Conservation (phyloP, 306 rosid species). For the Quercus berberidifolia region DNA sequence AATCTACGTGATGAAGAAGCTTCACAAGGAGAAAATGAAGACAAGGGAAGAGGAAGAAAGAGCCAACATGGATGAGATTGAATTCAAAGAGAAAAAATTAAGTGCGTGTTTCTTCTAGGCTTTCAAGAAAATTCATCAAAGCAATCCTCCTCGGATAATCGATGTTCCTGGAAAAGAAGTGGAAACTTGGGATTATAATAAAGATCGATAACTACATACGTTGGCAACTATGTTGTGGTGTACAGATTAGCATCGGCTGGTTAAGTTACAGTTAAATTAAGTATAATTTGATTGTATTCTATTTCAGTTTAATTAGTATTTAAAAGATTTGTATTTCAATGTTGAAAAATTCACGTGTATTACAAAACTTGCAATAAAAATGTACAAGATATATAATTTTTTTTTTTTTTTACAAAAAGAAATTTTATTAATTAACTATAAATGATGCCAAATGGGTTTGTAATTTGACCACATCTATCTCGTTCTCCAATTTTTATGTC, state of each 20-base stretch:
- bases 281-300: neutral
- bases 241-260: neutral
- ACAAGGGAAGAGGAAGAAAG: conserved; percentile 16
- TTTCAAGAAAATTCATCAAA: conserved; percentile 8
- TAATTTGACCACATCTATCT: too few relatives aligned
- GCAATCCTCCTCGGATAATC: neutral
- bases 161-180: neutral
- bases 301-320: too few relatives aligned
- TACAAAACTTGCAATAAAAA: too few relatives aligned
- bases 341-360: too few relatives aligned
- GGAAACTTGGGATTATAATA: neutral
- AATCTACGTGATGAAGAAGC: conserved; percentile 34
- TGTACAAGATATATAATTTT: too few relatives aligned
- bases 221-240: neutral
- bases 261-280: neutral
- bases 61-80: neutral
- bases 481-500: too few relatives aligned
- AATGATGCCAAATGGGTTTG: too few relatives aligned
- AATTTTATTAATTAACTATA: too few relatives aligned
- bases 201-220: neutral
- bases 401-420: too few relatives aligned
- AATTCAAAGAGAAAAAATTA: neutral
- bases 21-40: conserved; percentile 44
- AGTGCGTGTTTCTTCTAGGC: conserved; percentile 43
- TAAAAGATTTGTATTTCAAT: too few relatives aligned